Evolutionary conservation across 2,329 filamentous ascomycete genomes (phyloP).

Genomic region (Trematosphaeria pertusa): DNA sequence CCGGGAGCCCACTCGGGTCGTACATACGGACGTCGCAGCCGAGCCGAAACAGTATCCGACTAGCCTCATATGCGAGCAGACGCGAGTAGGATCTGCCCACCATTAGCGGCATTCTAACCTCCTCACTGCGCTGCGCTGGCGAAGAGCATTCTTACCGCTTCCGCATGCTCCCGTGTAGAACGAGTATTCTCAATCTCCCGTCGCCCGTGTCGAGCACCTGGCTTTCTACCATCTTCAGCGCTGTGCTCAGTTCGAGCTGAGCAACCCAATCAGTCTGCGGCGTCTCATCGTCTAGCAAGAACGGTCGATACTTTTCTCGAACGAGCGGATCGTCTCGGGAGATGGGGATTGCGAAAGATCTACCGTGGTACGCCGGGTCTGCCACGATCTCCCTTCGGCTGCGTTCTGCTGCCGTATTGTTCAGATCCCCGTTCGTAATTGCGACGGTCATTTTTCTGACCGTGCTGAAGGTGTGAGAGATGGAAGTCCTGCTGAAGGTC

Average conservation of each 20-base stretch:
- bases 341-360: conserved; percentile 53
- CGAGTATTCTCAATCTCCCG: conserved; percentile 62
- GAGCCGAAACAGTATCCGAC: conserved; percentile 67
- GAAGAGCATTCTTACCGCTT: conserved; percentile 42
- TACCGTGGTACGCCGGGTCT: conserved; percentile 20
- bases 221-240: conserved; percentile 58
- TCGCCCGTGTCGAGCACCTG: conserved; percentile 50
- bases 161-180: conserved; percentile 67
- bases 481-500: too few species aligned
- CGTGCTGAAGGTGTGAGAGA: too few species aligned
- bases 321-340: conserved; percentile 56
- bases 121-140: background rate
- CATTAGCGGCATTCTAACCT: conserved; percentile 6
- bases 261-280: conserved; percentile 62
- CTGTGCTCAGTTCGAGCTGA: conserved; percentile 62
- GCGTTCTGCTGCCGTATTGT: conserved; percentile 32
- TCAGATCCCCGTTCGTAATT: conserved; percentile 30
- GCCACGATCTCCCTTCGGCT: conserved; percentile 14
- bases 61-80: conserved; percentile 66
- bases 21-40: conserved; percentile 72
- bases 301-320: conserved; percentile 63
- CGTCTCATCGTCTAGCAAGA: conserved; percentile 54
- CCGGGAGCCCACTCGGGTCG: conserved; percentile 63
- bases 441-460: background rate
- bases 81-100: conserved; percentile 63